Base-by-base conservation (phyloP, 176 grass and related monocot genomes). In the Triticum dicoccoides region DNA sequence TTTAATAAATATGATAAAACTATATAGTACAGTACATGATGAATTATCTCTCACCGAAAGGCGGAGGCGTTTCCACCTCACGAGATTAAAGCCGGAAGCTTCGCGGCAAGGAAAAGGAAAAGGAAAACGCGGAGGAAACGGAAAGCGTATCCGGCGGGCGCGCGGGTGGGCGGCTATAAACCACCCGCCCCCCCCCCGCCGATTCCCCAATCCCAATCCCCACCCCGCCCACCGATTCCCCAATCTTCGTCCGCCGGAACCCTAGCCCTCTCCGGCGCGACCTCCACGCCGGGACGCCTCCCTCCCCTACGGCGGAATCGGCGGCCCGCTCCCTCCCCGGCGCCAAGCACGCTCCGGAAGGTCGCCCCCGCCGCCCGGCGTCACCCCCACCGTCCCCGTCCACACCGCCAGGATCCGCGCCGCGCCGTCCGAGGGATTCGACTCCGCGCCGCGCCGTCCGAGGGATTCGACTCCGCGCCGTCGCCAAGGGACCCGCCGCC, bases 181-280 rank as follows among this genome's bases (percentile, higher is more conserved):
- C 24, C 27, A 20, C 35, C 80, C 6, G 8, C 35, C 47, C 47
- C 4, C 1, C 14, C 4, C 47, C 47, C 13, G 13, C 47, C 47
- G 47, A 49, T 49, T 49, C 13, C 12, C 47, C 47, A 51, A 51
- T 51, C 47, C 66, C 78, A 74, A 41, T 8, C 47, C 37, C 38
- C 58, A 38, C 61, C 42, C 3, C 42, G 25, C 14, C 9, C 56
- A 0, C 12, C 76, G 17, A 47, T 62, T 77, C 71, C 76, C 47
- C 47, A 3, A 24, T n/a, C 27, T 62, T 29, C 15, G 6, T 41
- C 80, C 17, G 33, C 12, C 66, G 12, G 59, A 87, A 80, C 80
- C 80, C 80, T 90, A 90, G 45, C 45, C 13, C 65, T 0, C 44
- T 3, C 4, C 84, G 85, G 80, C 80, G 85, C 5, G 35, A 37